Evolutionary conservation across 2,329 filamentous ascomycete species (phyloP).

Genomic region (Beauveria sp.): DNA sequence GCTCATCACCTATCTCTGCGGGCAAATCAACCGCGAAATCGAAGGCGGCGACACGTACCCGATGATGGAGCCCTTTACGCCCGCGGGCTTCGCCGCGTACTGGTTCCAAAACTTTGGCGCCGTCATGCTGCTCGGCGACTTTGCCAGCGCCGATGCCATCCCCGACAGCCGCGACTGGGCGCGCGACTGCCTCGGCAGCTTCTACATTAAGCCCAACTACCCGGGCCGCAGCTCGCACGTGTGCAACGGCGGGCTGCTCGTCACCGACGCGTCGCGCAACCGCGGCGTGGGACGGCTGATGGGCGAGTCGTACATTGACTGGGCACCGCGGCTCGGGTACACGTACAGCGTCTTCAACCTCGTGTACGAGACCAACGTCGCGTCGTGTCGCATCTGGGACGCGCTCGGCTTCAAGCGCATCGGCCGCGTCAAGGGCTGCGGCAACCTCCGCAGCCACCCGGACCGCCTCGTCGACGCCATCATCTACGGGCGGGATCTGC

Average conservation of each 20-base stretch:
- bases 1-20: constrained; percentile 68
- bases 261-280: constrained; percentile 65
- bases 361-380: constrained; percentile 89
- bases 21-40: constrained; percentile 83
- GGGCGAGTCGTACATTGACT: constrained; percentile 70
- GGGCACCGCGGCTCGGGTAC: constrained; percentile 75
- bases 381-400: constrained; percentile 86
- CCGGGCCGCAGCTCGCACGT: constrained; percentile 84
- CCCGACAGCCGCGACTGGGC: constrained; percentile 64
- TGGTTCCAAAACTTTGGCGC: constrained; percentile 90
- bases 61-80: constrained; percentile 68
- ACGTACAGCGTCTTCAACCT: constrained; percentile 91
- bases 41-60: constrained; percentile 89
- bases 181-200: constrained; percentile 76
- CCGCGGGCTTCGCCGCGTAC: constrained; percentile 70
- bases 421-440: constrained; percentile 68
- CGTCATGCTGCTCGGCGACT: constrained; percentile 76
- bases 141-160: constrained; percentile 54
- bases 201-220: constrained; percentile 93
- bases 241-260: constrained; percentile 76
- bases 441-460: constrained; percentile 61
- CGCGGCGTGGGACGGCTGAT: constrained; percentile 68
- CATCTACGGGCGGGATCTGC: constrained; percentile 64
- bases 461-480: constrained; percentile 66
- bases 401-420: constrained; percentile 88